Evolutionary conservation across 2,329 filamentous ascomycete species (phyloP).

Genomic region (Pseudopyricularia cyperi): DNA sequence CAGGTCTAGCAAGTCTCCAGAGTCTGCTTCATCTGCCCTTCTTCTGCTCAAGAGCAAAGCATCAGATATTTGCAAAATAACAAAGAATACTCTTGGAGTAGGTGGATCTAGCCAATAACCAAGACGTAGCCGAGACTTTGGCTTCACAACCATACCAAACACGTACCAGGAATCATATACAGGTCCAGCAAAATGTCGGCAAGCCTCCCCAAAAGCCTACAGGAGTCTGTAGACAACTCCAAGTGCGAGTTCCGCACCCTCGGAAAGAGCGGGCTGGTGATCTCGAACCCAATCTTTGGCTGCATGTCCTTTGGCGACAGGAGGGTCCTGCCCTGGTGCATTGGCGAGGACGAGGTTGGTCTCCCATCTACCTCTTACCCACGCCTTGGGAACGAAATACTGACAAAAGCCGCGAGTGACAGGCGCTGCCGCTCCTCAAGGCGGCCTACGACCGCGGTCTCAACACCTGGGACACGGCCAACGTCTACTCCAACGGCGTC

Average conservation of each 20-base stretch:
- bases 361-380: too few species aligned
- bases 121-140: too few species aligned
- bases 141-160: too few species aligned
- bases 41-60: too few species aligned
- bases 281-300: slow-evolving; percentile 52
- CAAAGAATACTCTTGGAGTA: too few species aligned
- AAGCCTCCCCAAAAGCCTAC: slow-evolving; percentile 10
- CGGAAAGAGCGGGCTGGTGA: slow-evolving; percentile 46
- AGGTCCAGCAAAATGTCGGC: slow-evolving; percentile 8
- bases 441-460: slow-evolving; percentile 46
- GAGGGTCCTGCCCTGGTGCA: slow-evolving; percentile 39
- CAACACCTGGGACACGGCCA: slow-evolving; percentile 43
- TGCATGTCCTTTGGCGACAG: slow-evolving; percentile 48
- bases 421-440: slow-evolving; percentile 43
- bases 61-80: too few species aligned
- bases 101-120: too few species aligned
- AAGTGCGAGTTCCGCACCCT: slow-evolving; percentile 38
- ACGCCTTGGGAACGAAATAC: too few species aligned
- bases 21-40: too few species aligned
- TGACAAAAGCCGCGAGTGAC: too few species aligned
- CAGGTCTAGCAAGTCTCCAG: too few species aligned
- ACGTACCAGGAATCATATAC: neutral
- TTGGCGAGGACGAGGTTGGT: slow-evolving; percentile 39
- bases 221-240: slow-evolving; percentile 22
- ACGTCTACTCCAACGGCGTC: slow-evolving; percentile 41